Conservation (phyloP, 202 grass and related monocot genomes). For the Schoenoplectus tabernaemontani region DNA sequence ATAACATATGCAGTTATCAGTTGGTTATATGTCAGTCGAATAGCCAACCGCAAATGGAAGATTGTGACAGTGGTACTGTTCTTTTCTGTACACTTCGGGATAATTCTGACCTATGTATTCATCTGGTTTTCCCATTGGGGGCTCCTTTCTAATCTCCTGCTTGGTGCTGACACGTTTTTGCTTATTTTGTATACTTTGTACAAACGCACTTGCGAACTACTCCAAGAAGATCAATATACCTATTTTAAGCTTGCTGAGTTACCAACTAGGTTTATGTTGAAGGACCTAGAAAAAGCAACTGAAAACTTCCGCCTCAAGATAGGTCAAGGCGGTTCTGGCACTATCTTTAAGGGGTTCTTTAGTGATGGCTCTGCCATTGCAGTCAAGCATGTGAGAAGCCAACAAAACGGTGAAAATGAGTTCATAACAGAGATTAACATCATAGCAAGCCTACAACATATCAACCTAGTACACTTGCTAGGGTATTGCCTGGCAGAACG, state of each 20-base stretch:
- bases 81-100: neutral
- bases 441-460: conserved; percentile 39
- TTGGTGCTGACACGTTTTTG: neutral
- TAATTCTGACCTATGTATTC: neutral
- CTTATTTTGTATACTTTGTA: neutral
- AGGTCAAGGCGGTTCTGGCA: conserved; percentile 31
- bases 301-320: conserved; percentile 23
- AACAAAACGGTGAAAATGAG: conserved; percentile 22
- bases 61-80: neutral
- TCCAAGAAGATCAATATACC: neutral
- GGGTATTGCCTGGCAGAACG: conserved; percentile 38
- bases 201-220: neutral
- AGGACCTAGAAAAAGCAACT: conserved; percentile 28
- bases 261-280: conserved; percentile 25
- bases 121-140: neutral
- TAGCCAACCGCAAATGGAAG: neutral
- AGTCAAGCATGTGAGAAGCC: conserved; percentile 35
- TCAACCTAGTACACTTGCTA: conserved; percentile 36
- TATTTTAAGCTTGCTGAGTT: conserved; percentile 30
- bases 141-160: neutral
- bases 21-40: neutral
- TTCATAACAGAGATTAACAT: conserved; percentile 33
- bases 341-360: conserved; percentile 38
- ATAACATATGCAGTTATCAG: neutral
- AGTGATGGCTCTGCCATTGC: conserved; percentile 37